Evolutionary conservation across 495 filamentous ascomycete genomes (phyloP).

Genomic region (Hypomontagnella monticulosa): DNA sequence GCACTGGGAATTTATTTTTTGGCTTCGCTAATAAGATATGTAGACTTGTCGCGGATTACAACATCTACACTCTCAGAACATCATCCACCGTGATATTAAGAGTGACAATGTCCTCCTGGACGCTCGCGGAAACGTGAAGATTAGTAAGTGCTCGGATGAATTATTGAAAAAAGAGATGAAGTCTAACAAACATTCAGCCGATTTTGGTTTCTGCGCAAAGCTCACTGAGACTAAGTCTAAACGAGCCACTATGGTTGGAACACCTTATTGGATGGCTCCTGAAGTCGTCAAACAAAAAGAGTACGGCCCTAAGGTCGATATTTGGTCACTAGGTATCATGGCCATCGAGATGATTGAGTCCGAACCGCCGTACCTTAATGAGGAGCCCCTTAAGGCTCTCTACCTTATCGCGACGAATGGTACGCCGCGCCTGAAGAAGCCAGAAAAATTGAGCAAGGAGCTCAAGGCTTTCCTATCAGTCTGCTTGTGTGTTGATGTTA

Average conservation of each 20-base stretch:
- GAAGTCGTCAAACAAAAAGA: slow-evolving; percentile 99
- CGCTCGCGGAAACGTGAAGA: slow-evolving; percentile 94
- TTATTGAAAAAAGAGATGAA: not conserved
- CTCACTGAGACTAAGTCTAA: slow-evolving; percentile 96
- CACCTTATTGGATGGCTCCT: slow-evolving; percentile 99
- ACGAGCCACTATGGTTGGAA: slow-evolving; percentile 98
- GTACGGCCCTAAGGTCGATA: slow-evolving; percentile 97
- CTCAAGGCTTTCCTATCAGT: slow-evolving; percentile 95
- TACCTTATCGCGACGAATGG: slow-evolving; percentile 98
- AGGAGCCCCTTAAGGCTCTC: slow-evolving; percentile 95
- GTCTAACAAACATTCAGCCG: slow-evolving; percentile 67
- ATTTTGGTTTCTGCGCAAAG: slow-evolving; percentile 99
- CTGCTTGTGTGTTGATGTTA: slow-evolving; percentile 95
- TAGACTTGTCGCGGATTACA: slow-evolving; percentile 96
- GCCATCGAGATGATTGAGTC: slow-evolving; percentile 99
- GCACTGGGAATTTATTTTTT: slow-evolving; percentile 23
- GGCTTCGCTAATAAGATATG: slow-evolving; percentile 48
- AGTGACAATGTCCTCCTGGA: slow-evolving; percentile 97
- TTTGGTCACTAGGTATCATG: slow-evolving; percentile 99
- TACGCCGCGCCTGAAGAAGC: slow-evolving; percentile 95
- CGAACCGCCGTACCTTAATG: slow-evolving; percentile 96
- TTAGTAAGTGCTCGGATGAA: slow-evolving; percentile 70
- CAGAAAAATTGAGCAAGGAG: slow-evolving; percentile 95
- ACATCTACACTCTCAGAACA: slow-evolving; percentile 92
- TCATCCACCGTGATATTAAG: slow-evolving; percentile 99